Percentiles rank a stretch among this genome's conserved stretches.
Conservation (phyloP, 148 eudicot genomes). For the Cornus controversa region DNA sequence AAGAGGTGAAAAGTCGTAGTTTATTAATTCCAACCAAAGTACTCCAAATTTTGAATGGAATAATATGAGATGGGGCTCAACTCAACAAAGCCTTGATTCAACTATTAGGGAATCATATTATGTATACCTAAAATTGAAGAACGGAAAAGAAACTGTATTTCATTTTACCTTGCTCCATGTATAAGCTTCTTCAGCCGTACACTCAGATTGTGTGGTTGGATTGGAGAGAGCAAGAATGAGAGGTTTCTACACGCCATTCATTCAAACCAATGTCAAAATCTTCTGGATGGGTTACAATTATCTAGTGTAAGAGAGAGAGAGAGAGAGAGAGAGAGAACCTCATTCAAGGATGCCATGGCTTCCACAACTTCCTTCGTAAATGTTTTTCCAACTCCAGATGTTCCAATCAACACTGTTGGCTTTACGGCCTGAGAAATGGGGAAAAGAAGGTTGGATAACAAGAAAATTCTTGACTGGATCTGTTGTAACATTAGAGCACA, state of each 20-base stretch:
- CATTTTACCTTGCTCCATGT: slow-evolving; percentile 74
- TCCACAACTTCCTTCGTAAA: slow-evolving; percentile 85
- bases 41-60: too few species aligned
- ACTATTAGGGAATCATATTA: background rate
- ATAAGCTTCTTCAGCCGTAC: slow-evolving; percentile 97
- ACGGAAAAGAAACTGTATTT: background rate
- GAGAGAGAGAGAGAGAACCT: slow-evolving; percentile 37
- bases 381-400: slow-evolving; percentile 82
- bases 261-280: slow-evolving; percentile 14
- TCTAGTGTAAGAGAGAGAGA: slow-evolving; percentile 4
- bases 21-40: slow-evolving; percentile 6
- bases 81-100: background rate
- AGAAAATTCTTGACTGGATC: background rate
- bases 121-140: background rate
- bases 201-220: slow-evolving; percentile 92
- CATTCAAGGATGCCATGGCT: slow-evolving; percentile 70
- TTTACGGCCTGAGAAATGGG: slow-evolving; percentile 52
- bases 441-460: background rate
- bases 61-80: background rate
- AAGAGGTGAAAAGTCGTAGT: background rate
- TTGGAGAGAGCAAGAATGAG: slow-evolving; percentile 87
- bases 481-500: slow-evolving; percentile 2
- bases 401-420: slow-evolving; percentile 86
- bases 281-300: background rate
- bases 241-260: slow-evolving; percentile 64